Evolutionary conservation across 768 basidiomycete species (phyloP), one percentile per base, ranked within the genome.

Genomic region (Pleurotus cornucopiae): DNA sequence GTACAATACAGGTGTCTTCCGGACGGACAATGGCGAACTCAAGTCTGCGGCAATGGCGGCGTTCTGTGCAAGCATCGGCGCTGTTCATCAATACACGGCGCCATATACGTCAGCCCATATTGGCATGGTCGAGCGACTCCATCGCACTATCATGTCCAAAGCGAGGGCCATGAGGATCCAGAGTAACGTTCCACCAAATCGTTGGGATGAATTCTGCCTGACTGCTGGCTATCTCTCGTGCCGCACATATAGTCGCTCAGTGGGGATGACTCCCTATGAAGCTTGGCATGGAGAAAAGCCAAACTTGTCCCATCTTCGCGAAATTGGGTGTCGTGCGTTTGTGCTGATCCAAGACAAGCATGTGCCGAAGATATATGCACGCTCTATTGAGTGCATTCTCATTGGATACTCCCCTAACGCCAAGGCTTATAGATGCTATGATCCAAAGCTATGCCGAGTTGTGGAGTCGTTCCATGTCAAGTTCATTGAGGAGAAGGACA

Each of bases 51-150:
- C 57, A 20, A 63, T 69, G 62, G 43, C 49, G 6, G 54, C 37
- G 4, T 67, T 12, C 11, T 46, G 46, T 16, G 46, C 16, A 5
- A 18, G 16, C 18, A 13, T 46, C 5, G 65, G 69, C 2, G 63
- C 55, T 1, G 6, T 41, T 1, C 59, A 63, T 4, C 43, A 65
- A 18, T 63, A 48, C 49, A 70, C 69, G 0, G 68, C 69, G 0
- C 65, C 71, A 0, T 63, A 76, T 58, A 74, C 71, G 6, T 74
- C 71, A n/a, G 67, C 66, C 0, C 69, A 74, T 11, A 76, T 69
- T 55, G 71, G 76, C 3, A 57, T 60, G 6, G 72, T 72, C 2
- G 72, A 77, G 51, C 63, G 70, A 0, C 51, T 70, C 38, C 73
- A 78, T 52, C 61, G 63, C 6, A 76, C 72, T 0, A 55, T 74